Percentiles rank a stretch among this genome's conserved stretches.
Evolutionary conservation across 345 rosid genomes (phyloP).

Genomic region (Murraya paniculata): DNA sequence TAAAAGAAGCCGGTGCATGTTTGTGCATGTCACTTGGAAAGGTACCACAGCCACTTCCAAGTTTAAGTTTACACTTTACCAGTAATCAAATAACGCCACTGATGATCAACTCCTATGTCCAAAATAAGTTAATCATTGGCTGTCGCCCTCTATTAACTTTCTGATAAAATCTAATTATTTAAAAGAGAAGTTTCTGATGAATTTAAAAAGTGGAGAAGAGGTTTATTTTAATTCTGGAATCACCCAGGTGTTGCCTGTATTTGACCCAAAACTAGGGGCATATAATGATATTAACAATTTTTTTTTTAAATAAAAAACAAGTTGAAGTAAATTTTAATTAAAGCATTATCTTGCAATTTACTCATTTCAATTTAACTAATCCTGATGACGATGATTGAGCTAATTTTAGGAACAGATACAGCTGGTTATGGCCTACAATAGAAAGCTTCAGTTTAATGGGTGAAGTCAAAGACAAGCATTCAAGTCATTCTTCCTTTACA

Average conservation of each 20-base stretch:
- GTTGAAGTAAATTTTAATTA: not conserved
- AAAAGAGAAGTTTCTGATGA: not conserved
- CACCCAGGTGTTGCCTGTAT: not conserved
- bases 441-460: not conserved
- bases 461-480: slow-evolving; percentile 8
- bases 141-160: not conserved
- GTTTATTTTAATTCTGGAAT: not conserved
- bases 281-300: not conserved
- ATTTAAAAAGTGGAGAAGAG: not conserved
- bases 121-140: not conserved
- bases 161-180: not conserved
- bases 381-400: not conserved
- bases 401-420: slow-evolving; percentile 6
- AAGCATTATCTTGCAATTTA: slow-evolving; percentile 4
- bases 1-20: not conserved
- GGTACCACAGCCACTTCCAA: not conserved
- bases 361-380: not conserved
- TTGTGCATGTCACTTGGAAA: not conserved
- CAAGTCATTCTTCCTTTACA: not conserved
- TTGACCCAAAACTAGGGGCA: not conserved
- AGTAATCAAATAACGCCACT: not conserved
- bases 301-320: not conserved
- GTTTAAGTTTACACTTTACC: not conserved
- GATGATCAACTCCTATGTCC: not conserved
- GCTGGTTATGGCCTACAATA: slow-evolving; percentile 1